Conservation (phyloP, 1,284 basidiomycete genomes). For the Leccinum pseudoinsigne region DNA sequence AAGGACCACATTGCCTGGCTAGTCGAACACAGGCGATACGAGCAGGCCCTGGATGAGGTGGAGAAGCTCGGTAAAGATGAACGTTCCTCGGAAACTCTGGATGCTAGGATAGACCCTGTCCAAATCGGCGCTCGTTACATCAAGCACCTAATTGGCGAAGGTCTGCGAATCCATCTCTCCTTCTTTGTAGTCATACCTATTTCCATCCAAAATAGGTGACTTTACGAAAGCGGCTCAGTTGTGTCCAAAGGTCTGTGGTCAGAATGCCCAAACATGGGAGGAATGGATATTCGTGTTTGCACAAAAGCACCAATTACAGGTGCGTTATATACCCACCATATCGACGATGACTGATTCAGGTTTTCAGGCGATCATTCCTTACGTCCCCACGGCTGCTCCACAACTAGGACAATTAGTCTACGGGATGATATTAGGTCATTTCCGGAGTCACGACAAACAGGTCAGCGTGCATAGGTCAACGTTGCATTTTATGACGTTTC, state of each 20-base stretch:
- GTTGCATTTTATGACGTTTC: constrained; percentile 4
- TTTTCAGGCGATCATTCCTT: constrained; percentile 81
- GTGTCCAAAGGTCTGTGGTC: constrained; percentile 86
- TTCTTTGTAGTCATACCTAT: constrained; percentile 1
- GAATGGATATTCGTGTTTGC: constrained; percentile 94
- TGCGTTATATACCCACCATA: constrained; percentile 32
- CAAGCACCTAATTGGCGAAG: constrained; percentile 74
- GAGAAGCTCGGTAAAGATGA: constrained; percentile 54
- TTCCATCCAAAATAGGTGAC: constrained; percentile 53
- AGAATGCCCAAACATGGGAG: constrained; percentile 86
- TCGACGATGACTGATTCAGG: not conserved
- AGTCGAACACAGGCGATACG: constrained; percentile 82
- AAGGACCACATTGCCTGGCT: constrained; percentile 94
- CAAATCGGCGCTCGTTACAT: constrained; percentile 86
- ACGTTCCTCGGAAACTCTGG: constrained; percentile 18
- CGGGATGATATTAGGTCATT: constrained; percentile 92
- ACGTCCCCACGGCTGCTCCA: constrained; percentile 83
- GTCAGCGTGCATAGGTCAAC: constrained; percentile 41
- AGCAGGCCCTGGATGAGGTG: constrained; percentile 87
- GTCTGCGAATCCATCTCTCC: constrained; percentile 40
- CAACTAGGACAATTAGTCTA: constrained; percentile 86
- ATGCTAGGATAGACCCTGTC: constrained; percentile 56
- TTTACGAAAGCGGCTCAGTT: constrained; percentile 83
- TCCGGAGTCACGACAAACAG: constrained; percentile 75
- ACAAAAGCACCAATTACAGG: constrained; percentile 79